Evolutionary conservation across 2,329 filamentous ascomycete species (phyloP), one percentile per base, ranked within the genome.

Genomic region (Huntiella abstrusa): DNA sequence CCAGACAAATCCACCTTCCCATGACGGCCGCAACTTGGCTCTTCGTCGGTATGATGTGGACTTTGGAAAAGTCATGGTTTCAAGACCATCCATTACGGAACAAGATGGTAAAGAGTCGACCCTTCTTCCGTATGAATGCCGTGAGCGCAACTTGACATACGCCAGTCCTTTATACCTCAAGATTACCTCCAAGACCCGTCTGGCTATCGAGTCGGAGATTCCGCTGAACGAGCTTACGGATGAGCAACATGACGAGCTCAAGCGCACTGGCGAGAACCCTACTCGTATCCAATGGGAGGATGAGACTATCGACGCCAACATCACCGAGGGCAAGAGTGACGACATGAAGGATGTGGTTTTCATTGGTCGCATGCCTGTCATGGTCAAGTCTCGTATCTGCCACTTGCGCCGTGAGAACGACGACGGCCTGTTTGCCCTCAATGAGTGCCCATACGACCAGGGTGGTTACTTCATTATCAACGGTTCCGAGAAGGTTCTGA

Each of bases 401-500:
- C 84, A 92, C 53, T 64, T 98, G 54, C 82, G 82, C 54, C 79
- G 81, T 54, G 75, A 92, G 58, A 75, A 76, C 42, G 88, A 96
- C 53, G 80, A 91, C 45, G 80, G 83, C 43, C 70, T 98, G 1
- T 96, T 93, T 60, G 71, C 83, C 41, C 79, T 92, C 62, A 94
- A 94, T 58, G 91, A 98, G 64, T 98, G 91, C 54, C 91, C 91
- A 1, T 98, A 95, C 61, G 91, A 98, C 58, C 91, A 95, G 58
- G 91, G 91, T 54, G 91, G 91, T 53, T 98, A 98, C 64, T 98
- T 98, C 59, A 85, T 98, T 56, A 98, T 98, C 70, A 98, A 98
- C 65, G 91, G 91, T 38, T 93, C 84, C 62, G 91, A 98, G 60
- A 98, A 98, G 70, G 91, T 98, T 16, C 67, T 98, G 54, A 98